Conservation (phyloP, 164 flowering plant species). For the Protea cynaroides region DNA sequence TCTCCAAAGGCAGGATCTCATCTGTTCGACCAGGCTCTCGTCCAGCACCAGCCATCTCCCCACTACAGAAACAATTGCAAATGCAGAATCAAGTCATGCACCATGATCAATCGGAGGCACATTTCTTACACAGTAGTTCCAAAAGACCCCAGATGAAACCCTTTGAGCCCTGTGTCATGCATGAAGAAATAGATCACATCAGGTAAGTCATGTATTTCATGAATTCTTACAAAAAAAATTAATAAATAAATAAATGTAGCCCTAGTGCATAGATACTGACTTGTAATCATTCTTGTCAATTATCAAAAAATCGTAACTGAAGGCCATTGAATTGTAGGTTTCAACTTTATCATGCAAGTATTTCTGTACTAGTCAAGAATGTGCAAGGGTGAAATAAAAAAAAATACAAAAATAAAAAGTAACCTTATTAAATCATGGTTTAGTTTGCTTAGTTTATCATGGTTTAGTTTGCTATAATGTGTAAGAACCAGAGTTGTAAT, state of each 20-base stretch:
- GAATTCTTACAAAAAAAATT: no score
- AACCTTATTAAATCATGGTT: background rate
- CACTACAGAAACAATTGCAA: constrained; percentile 23
- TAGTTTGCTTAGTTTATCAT: background rate
- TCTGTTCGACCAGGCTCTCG: constrained; percentile 44
- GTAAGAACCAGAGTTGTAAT: background rate
- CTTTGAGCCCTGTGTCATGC: constrained; percentile 17
- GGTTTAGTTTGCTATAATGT: background rate
- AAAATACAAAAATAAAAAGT: no score
- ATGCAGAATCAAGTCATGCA: constrained; percentile 19
- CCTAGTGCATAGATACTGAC: background rate
- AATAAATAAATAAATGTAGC: no score
- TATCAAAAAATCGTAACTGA: background rate
- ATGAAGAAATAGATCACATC: constrained; percentile 20
- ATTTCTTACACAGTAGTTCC: background rate
- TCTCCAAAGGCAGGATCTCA: constrained; percentile 53
- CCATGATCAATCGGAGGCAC: constrained; percentile 9
- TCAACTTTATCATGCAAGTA: no score
- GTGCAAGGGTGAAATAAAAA: no score
- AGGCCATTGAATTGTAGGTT: no score
- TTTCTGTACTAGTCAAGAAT: no score
- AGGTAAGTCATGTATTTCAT: constrained; percentile 25
- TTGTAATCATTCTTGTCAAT: background rate
- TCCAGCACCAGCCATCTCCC: constrained; percentile 33
- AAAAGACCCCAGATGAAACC: constrained; percentile 19